Percentiles rank a stretch among this genome's conserved stretches.
Conservation (phyloP, 1,284 basidiomycete genomes). For the Ceratobasidium sp. region DNA sequence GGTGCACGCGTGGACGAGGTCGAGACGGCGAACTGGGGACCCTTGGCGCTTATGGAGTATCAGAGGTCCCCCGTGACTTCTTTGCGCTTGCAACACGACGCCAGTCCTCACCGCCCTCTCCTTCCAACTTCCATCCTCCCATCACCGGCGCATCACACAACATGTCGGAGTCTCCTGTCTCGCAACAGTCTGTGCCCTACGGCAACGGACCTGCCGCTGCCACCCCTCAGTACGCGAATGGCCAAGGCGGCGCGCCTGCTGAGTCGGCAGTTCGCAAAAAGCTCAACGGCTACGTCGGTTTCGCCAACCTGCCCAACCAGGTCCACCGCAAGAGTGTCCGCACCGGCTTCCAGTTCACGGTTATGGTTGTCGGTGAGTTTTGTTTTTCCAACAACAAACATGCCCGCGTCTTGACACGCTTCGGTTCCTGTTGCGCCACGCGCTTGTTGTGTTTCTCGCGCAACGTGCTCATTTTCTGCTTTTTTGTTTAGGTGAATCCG, state of each 20-base stretch:
- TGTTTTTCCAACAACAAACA: conserved; percentile 20
- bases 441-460: neutral
- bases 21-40: conserved; percentile 18
- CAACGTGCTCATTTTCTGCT: conserved; percentile 7
- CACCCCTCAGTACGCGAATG: conserved; percentile 25
- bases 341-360: conserved; percentile 96
- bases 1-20: neutral
- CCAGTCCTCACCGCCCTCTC: conserved; percentile 5
- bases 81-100: conserved; percentile 41
- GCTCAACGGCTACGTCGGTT: conserved; percentile 88
- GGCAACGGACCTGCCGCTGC: conserved; percentile 31
- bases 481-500: conserved; percentile 82
- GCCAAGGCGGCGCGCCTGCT: conserved; percentile 18
- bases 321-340: conserved; percentile 95
- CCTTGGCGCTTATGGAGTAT: conserved; percentile 22
- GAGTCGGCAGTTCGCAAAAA: conserved; percentile 82
- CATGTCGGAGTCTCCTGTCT: conserved; percentile 40
- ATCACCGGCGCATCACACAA: conserved; percentile 11
- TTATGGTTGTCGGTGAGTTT: conserved; percentile 93
- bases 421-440: conserved; percentile 1
- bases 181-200: conserved; percentile 42
- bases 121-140: conserved; percentile 10
- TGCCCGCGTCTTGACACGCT: conserved; percentile 27
- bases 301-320: conserved; percentile 96
- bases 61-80: conserved; percentile 37